Conservation (phyloP, 345 rosid genomes). For the Bruguiera sexangula region DNA sequence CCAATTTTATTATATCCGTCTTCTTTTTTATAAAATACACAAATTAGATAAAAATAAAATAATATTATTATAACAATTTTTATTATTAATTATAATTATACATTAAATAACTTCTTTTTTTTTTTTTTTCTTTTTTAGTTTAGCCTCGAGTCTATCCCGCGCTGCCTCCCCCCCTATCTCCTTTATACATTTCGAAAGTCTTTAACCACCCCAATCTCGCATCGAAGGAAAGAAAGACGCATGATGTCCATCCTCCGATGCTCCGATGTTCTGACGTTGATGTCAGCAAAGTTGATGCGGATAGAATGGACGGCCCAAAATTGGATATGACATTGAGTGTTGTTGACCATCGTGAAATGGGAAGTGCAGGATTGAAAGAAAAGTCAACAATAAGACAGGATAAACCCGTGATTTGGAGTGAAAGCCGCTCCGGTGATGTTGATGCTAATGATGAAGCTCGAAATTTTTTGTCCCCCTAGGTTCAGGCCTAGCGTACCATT, state of each 20-base stretch:
- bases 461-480: not conserved
- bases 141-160: too few species aligned
- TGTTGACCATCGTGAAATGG: not conserved
- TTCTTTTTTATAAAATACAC: too few species aligned
- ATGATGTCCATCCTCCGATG: not conserved
- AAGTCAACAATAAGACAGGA: not conserved
- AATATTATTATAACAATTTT: too few species aligned
- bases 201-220: not conserved
- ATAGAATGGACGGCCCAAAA: not conserved
- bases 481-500: not conserved
- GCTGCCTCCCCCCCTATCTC: too few species aligned
- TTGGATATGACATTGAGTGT: not conserved
- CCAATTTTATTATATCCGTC: too few species aligned
- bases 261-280: not conserved
- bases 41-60: too few species aligned
- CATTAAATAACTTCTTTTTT: too few species aligned
- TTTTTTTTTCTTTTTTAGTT: too few species aligned
- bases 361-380: not conserved
- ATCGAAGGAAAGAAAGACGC: not conserved
- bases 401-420: too few species aligned
- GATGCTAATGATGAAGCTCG: slow-evolving; percentile 2
- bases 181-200: too few species aligned
- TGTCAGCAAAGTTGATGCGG: not conserved
- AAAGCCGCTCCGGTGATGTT: too few species aligned
- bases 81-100: too few species aligned